phyloP scores from a whole-genome alignment of 2,329 filamentous ascomycete genomes.

The Ceratocystis eucalypticola region DNA sequence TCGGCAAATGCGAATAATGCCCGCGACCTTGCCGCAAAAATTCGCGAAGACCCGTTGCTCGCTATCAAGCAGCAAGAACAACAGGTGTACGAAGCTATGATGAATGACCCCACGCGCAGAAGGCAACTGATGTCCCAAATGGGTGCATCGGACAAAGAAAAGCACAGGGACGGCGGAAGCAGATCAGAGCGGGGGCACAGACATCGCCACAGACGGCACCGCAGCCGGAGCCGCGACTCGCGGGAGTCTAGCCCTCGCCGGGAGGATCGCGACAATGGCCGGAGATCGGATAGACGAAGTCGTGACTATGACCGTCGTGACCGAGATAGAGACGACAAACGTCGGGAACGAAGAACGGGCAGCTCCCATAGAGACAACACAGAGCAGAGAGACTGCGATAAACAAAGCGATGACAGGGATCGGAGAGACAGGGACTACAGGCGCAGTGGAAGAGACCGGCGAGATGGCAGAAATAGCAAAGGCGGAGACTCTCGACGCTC shows the following conservation, averaged over 20 bases:
- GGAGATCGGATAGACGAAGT: conserved; percentile 10
- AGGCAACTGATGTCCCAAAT: conserved; percentile 53
- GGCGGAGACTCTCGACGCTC: neutral
- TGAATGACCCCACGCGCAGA: conserved; percentile 59
- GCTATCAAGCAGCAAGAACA: conserved; percentile 90
- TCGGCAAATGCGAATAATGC: conserved; percentile 57
- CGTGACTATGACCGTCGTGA: conserved; percentile 10
- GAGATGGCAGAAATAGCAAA: neutral
- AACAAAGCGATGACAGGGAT: neutral
- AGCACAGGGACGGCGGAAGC: conserved; percentile 20
- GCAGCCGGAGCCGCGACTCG: conserved; percentile 12
- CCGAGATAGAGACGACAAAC: conserved; percentile 7
- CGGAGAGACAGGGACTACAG: neutral
- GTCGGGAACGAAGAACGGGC: neutral
- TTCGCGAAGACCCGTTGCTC: conserved; percentile 79
- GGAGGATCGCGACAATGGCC: conserved; percentile 4
- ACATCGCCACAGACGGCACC: conserved; percentile 11
- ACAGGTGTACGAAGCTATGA: conserved; percentile 64
- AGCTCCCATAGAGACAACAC: neutral
- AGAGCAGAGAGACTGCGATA: neutral
- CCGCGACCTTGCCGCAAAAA: conserved; percentile 71
- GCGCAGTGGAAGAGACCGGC: neutral
- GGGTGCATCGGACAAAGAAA: conserved; percentile 36
- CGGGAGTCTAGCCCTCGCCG: conserved; percentile 13
- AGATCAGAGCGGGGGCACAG: conserved; percentile 28